Percentiles rank a stretch among this genome's conserved stretches.
Evolutionary conservation across 179 eudicot genomes (phyloP).

Genomic region (Drosera spatulata): DNA sequence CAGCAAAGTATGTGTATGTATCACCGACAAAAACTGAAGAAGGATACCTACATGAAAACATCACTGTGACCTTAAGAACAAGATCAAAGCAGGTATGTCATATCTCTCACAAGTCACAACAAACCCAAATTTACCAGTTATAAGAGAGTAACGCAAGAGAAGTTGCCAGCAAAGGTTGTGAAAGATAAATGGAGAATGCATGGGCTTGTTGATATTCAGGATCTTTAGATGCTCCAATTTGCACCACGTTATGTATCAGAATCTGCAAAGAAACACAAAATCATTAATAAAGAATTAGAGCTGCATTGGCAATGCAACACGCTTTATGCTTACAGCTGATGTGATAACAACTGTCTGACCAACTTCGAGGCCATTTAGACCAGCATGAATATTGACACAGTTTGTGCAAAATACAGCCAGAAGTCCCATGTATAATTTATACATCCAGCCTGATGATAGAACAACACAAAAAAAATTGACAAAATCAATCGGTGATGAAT

Average conservation of each 20-base stretch:
- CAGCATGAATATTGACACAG: conserved; percentile 95
- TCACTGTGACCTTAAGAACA: neutral
- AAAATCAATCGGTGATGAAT: neutral
- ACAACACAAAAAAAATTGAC: neutral
- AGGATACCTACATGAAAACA: conserved; percentile 57
- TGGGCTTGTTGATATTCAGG: conserved; percentile 88
- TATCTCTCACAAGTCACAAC: neutral
- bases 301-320: neutral
- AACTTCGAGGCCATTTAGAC: conserved; percentile 95
- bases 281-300: conserved; percentile 5
- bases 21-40: conserved; percentile 98
- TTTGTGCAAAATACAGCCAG: conserved; percentile 94
- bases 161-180: conserved; percentile 84
- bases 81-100: neutral
- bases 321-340: conserved; percentile 55
- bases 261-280: conserved; percentile 34
- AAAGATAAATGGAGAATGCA: conserved; percentile 90
- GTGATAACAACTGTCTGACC: conserved; percentile 96
- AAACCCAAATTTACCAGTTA: conserved; percentile 55
- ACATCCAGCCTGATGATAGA: conserved; percentile 56
- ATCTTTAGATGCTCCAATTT: conserved; percentile 76
- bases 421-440: conserved; percentile 89
- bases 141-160: conserved; percentile 82
- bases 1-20: conserved; percentile 96
- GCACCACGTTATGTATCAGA: conserved; percentile 79